Evolutionary conservation across 176 grass and related monocot genomes (phyloP).

Genomic region (Carex parvula): DNA sequence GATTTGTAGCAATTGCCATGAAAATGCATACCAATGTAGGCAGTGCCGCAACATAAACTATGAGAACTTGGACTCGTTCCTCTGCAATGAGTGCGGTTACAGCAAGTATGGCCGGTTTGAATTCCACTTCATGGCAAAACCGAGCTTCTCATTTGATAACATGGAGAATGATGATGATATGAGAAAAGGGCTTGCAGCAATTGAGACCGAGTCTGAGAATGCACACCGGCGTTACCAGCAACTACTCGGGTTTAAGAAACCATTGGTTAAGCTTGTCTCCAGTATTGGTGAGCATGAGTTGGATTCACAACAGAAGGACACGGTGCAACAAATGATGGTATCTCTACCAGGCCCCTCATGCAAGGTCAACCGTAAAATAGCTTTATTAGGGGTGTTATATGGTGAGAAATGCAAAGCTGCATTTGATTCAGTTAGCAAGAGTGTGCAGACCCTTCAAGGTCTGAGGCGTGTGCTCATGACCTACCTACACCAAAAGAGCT

Average conservation of each 20-base stretch:
- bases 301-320: conserved; percentile 95
- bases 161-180: conserved; percentile 99
- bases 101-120: conserved; percentile 99
- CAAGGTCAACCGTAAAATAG: conserved; percentile 97
- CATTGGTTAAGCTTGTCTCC: conserved; percentile 90
- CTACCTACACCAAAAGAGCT: conserved; percentile 86
- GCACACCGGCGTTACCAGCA: conserved; percentile 97
- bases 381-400: conserved; percentile 88
- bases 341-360: conserved; percentile 92
- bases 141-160: conserved; percentile 94
- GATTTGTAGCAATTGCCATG: conserved; percentile 95
- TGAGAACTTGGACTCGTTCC: conserved; percentile 96
- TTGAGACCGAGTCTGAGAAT: conserved; percentile 95
- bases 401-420: conserved; percentile 99
- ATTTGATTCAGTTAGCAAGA: conserved; percentile 99
- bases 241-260: conserved; percentile 96
- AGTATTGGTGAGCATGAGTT: conserved; percentile 95
- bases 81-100: conserved; percentile 98
- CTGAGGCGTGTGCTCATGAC: conserved; percentile 74
- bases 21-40: conserved; percentile 98
- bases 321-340: conserved; percentile 99
- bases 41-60: conserved; percentile 99
- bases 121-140: conserved; percentile 99
- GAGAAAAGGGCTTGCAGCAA: conserved; percentile 94
- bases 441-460: conserved; percentile 93